A percentile compares a stretch with the other conserved stretches of the same genome.
phyloP scores from a whole-genome alignment of 2,329 filamentous ascomycete genomes.

The Westerdykella aurantiaca region DNA sequence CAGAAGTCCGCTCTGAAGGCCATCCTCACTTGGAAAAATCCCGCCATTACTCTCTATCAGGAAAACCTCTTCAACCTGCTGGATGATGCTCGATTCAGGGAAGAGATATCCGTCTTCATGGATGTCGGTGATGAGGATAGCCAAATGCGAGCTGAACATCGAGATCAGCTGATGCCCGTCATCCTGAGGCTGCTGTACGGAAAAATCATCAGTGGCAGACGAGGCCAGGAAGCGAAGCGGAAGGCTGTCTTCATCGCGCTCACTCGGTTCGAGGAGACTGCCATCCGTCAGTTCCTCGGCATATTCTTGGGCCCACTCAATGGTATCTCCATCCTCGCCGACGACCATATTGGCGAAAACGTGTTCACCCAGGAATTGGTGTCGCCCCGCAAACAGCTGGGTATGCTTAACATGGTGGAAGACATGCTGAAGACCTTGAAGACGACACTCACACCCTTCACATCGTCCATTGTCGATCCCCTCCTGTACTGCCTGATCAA shows the following conservation, averaged over 20 bases:
- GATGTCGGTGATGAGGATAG: conserved; percentile 61
- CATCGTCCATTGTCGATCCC: conserved; percentile 64
- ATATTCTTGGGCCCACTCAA: conserved; percentile 71
- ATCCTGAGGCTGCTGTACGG: conserved; percentile 85
- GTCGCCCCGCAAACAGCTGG: conserved; percentile 72
- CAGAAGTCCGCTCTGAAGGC: conserved; percentile 81
- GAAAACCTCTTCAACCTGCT: conserved; percentile 81
- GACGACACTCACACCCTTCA: conserved; percentile 62
- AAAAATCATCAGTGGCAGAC: conserved; percentile 74
- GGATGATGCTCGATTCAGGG: conserved; percentile 86
- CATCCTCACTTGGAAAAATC: conserved; percentile 82
- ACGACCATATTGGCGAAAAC: conserved; percentile 45
- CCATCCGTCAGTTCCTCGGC: conserved; percentile 74
- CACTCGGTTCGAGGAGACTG: conserved; percentile 66
- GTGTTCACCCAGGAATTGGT: conserved; percentile 48
- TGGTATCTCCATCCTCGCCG: conserved; percentile 53
- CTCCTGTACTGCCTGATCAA: conserved; percentile 75
- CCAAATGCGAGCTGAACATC: conserved; percentile 67
- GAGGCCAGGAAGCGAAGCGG: conserved; percentile 74
- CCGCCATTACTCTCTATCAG: conserved; percentile 68
- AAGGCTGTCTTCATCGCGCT: conserved; percentile 69
- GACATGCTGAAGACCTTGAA: conserved; percentile 82
- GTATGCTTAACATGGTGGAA: conserved; percentile 86
- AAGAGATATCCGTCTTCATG: conserved; percentile 86
- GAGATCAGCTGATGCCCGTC: conserved; percentile 71